phyloP scores from a whole-genome alignment of 164 flowering plant genomes.

The Berberis thunbergii region DNA sequence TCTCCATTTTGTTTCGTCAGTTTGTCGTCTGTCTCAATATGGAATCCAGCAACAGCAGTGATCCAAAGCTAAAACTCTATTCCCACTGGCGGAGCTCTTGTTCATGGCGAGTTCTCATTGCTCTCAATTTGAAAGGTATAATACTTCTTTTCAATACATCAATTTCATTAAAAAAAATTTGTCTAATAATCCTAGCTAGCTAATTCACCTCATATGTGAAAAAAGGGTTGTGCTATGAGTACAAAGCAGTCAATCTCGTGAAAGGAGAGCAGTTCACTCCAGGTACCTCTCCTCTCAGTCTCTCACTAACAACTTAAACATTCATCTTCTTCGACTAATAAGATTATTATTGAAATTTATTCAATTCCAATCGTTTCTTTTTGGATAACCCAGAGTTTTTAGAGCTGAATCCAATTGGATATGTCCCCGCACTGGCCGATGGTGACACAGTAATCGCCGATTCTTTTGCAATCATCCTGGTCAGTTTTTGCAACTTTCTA shows the following conservation, averaged over 20 bases:
- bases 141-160: background rate
- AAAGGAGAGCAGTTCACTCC: slow-evolving; percentile 72
- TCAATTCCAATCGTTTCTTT: no score
- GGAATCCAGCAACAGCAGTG: no score
- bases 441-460: slow-evolving; percentile 60
- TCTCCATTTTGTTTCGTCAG: no score
- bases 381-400: slow-evolving; percentile 35
- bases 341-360: background rate
- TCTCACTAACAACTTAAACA: background rate
- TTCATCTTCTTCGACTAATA: no score
- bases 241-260: slow-evolving; percentile 58
- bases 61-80: slow-evolving; percentile 39
- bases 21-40: no score
- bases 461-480: slow-evolving; percentile 82
- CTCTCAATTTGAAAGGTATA: slow-evolving; percentile 62
- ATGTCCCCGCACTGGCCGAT: slow-evolving; percentile 73
- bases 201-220: background rate
- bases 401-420: slow-evolving; percentile 63
- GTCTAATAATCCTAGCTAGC: background rate
- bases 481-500: slow-evolving; percentile 8
- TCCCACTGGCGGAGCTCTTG: slow-evolving; percentile 70
- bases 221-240: slow-evolving; percentile 52
- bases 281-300: slow-evolving; percentile 10
- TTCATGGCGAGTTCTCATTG: slow-evolving; percentile 58
- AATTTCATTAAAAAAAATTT: background rate